Evolutionary conservation across 192 early-diverging fungal species (phyloP), one percentile per base, ranked within the genome.

Genomic region (Geranomyces michiganensis): DNA sequence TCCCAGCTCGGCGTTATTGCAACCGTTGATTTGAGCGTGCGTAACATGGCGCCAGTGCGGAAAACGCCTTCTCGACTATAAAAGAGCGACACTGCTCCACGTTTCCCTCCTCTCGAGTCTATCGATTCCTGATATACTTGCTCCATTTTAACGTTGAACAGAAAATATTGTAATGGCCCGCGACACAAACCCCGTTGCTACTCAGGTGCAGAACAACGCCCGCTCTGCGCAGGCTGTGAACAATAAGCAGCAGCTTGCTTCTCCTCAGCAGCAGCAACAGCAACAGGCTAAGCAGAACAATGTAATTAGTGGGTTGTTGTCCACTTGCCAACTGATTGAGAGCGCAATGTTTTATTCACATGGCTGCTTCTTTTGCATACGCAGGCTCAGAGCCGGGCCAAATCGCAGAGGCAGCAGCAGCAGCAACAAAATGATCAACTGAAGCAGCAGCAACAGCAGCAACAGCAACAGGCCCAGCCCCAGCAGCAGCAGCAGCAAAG

Each of bases 121-220:
- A 3, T 10, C 3, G 36, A 7, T 41, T 41, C 36, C 10, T 41
- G 36, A 41, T 7, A 10, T 41, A 7, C 36, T 41, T 41, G 36
- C 36, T 41, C 36, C 36, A 41, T 41, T 41, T 41, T 7, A 3
- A 41, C 36, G 10, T 10, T 41, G 5, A 10, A 41, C 36, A 7
- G 10, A 10, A 41, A 41, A 41, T 7, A 41, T 53, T 6, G 29
- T 26, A 26, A 60, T 60, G 58, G 30, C 31, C 27, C 58, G 58
- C 17, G 22, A 60, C 4, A 60, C 22, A 6, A 26, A 26, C 26
- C 19, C 58, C 58, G 58, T 60, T 17, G 58, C 58, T 60, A 32
- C 58, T 29, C 58, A 60, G 58, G 22, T 60, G 22, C 58, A 60
- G 58, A 60, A 60, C 26, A 31, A 26, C 31, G 58, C 58, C 7